These are phyloP conservation scores for Erythrobasidium yunnanense DNA, from an alignment of 768 basidiomycete genomes.

Conservation along the genomic window DNA sequence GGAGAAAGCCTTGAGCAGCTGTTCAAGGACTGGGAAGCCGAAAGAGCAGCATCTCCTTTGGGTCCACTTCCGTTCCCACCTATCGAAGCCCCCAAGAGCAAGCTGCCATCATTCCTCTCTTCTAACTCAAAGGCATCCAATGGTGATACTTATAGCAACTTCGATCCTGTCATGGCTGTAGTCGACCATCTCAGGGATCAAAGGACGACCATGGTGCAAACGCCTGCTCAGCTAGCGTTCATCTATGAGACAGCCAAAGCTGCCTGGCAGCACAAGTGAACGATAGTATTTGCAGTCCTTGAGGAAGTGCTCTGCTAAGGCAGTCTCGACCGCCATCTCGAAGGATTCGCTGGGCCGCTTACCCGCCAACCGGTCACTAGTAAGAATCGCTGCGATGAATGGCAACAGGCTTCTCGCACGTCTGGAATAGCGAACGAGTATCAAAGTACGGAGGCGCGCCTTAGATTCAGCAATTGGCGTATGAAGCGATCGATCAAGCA, in stretches of 20 bases:
- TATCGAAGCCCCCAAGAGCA: not conserved
- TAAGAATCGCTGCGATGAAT: too few relatives aligned
- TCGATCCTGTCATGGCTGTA: conserved; percentile 28
- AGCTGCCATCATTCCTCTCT: not conserved
- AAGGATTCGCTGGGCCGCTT: too few relatives aligned
- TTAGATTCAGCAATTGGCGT: too few relatives aligned
- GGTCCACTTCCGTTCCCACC: not conserved
- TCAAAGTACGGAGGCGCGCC: too few relatives aligned
- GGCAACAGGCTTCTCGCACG: too few relatives aligned
- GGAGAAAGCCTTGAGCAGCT: too few relatives aligned
- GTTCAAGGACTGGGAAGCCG: too few relatives aligned
- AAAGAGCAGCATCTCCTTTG: not conserved
- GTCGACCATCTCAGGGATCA: conserved; percentile 35
- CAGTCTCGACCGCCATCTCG: too few relatives aligned
- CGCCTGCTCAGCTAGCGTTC: conserved; percentile 28
- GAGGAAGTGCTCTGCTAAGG: not conserved
- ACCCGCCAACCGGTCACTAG: too few relatives aligned
- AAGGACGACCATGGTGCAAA: conserved; percentile 35
- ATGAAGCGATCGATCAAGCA: too few relatives aligned
- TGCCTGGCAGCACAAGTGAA: not conserved
- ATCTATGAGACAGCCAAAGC: conserved; percentile 14
- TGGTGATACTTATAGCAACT: too few relatives aligned
- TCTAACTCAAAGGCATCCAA: not conserved
- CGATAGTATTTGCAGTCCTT: not conserved
- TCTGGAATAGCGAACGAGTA: too few relatives aligned